Percentiles rank a stretch among this genome's conserved stretches.
These are phyloP conservation scores for Glomus cerebriforme DNA, from an alignment of 192 early-diverging fungal species.

Conservation along the genomic window DNA sequence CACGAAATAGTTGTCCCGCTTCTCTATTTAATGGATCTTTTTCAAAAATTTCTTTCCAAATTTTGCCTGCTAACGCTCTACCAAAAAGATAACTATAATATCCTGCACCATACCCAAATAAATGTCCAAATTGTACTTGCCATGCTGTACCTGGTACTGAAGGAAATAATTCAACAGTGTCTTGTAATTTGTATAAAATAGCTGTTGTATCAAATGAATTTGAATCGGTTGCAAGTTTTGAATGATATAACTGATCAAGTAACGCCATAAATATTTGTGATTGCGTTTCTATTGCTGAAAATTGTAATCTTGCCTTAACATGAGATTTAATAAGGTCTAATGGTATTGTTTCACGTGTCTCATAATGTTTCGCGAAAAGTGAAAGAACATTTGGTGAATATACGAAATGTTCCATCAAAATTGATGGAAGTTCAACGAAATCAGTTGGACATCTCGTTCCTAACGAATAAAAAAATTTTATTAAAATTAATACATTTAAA, in stretches of 20 bases:
- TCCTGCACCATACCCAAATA: slow-evolving; percentile 88
- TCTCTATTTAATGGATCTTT: slow-evolving; percentile 60
- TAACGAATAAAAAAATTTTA: background rate
- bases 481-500: background rate
- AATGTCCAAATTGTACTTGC: slow-evolving; percentile 90
- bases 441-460: slow-evolving; percentile 94
- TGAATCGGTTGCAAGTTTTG: slow-evolving; percentile 43
- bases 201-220: slow-evolving; percentile 51
- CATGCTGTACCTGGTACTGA: slow-evolving; percentile 74
- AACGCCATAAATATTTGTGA: slow-evolving; percentile 90
- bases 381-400: slow-evolving; percentile 69
- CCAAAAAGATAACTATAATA: slow-evolving; percentile 97
- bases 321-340: slow-evolving; percentile 54
- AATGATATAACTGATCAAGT: slow-evolving; percentile 91
- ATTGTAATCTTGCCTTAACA: slow-evolving; percentile 52
- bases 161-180: slow-evolving; percentile 65
- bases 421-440: slow-evolving; percentile 97
- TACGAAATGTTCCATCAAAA: slow-evolving; percentile 93
- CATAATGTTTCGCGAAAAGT: slow-evolving; percentile 75
- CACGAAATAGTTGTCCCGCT: slow-evolving; percentile 67
- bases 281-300: slow-evolving; percentile 78
- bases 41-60: slow-evolving; percentile 77
- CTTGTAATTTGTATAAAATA: slow-evolving; percentile 64
- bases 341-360: slow-evolving; percentile 66
- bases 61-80: slow-evolving; percentile 73